Conservation (phyloP, 495 filamentous ascomycete species). For the Xylaria castorea region DNA sequence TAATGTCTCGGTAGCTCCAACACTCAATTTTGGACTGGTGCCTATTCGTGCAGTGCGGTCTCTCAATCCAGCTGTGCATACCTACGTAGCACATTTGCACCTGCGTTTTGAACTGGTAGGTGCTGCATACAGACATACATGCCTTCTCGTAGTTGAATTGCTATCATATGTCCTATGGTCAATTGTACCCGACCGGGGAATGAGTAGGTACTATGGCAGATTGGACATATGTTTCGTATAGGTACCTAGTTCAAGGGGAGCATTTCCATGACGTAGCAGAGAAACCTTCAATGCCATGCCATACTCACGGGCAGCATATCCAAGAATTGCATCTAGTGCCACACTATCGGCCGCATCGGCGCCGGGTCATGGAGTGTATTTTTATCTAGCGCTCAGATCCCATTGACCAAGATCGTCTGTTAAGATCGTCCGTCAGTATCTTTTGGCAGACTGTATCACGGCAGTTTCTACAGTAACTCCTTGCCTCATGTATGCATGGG, state of each 20-base stretch:
- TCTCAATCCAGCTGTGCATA: conserved; percentile 1
- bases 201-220: background rate
- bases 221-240: background rate
- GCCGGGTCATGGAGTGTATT: background rate
- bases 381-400: conserved; percentile 1
- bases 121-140: background rate
- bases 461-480: conserved; percentile 1
- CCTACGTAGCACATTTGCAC: too few relatives aligned
- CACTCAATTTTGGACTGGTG: background rate
- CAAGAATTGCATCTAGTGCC: background rate
- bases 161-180: background rate
- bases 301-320: background rate
- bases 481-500: background rate
- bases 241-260: background rate
- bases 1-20: conserved; percentile 8
- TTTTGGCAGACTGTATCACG: background rate
- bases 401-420: background rate
- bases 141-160: background rate
- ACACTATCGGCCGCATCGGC: conserved; percentile 1
- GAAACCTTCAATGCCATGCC: background rate
- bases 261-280: conserved; percentile 21
- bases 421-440: background rate
- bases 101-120: background rate
- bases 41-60: background rate
- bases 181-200: background rate